Conservation (phyloP, 345 rosid genomes). For the Bruguiera gymnorhiza region DNA sequence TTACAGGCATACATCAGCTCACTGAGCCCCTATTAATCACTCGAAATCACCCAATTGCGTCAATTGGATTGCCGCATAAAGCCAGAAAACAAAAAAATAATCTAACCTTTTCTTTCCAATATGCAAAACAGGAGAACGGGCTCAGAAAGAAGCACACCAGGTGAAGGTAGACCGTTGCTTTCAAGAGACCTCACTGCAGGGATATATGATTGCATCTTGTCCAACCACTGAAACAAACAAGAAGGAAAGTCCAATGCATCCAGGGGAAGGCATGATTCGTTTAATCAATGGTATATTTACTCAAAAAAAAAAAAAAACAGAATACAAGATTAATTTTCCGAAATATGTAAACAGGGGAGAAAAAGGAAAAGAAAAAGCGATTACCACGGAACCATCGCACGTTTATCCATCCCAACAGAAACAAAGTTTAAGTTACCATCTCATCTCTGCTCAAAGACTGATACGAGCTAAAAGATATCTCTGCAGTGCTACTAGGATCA, state of each 20-base stretch:
- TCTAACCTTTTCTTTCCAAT: background rate
- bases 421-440: too few species aligned
- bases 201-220: slow-evolving; percentile 83
- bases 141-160: slow-evolving; percentile 33
- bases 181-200: slow-evolving; percentile 60
- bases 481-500: too few species aligned
- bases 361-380: slow-evolving; percentile 10
- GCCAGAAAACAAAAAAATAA: background rate
- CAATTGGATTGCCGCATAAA: background rate
- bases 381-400: slow-evolving; percentile 67
- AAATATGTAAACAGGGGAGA: background rate
- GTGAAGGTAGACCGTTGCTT: slow-evolving; percentile 32
- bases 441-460: too few species aligned
- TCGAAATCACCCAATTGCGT: background rate
- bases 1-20: background rate
- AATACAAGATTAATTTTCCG: background rate
- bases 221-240: slow-evolving; percentile 55
- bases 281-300: background rate
- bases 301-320: too few species aligned
- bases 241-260: background rate
- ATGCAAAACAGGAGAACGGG: background rate
- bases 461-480: slow-evolving; percentile 19
- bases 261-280: too few species aligned
- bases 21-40: background rate
- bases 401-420: slow-evolving; percentile 44